A percentile compares a stretch with the other conserved stretches of the same genome.
These are phyloP conservation scores for Saururus chinensis DNA, from an alignment of 164 flowering plant genomes.

Conservation along the genomic window DNA sequence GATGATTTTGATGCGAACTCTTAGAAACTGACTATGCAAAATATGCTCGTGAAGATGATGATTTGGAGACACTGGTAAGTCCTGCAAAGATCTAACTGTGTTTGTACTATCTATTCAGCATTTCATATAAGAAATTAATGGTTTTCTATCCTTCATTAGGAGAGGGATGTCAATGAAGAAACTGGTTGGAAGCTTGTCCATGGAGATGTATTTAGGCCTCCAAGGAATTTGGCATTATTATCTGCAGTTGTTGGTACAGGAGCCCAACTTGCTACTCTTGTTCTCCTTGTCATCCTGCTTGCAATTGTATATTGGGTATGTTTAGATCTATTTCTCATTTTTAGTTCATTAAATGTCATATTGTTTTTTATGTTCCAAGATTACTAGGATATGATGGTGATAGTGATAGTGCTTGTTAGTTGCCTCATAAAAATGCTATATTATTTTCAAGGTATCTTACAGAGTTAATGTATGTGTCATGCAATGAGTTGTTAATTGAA, in stretches of 20 bases:
- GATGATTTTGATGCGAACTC: conserved; percentile 97
- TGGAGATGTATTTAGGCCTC: conserved; percentile 95
- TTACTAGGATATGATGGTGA: no score
- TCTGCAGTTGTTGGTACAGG: conserved; percentile 99
- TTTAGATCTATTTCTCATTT: not conserved
- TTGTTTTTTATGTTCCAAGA: no score
- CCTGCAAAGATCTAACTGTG: not conserved
- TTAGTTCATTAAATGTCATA: not conserved
- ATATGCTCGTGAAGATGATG: conserved; percentile 99
- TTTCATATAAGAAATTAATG: not conserved
- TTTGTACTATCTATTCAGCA: not conserved
- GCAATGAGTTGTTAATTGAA: no score
- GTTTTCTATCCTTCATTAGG: conserved; percentile 26
- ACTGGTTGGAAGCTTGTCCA: conserved; percentile 99
- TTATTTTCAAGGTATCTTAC: no score
- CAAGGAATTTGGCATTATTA: conserved; percentile 60
- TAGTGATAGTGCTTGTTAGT: no score
- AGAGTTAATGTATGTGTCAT: no score
- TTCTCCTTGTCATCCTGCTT: conserved; percentile 84
- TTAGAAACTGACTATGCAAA: conserved; percentile 98
- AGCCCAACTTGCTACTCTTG: conserved; percentile 86
- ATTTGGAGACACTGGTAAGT: conserved; percentile 82
- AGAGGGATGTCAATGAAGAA: conserved; percentile 97
- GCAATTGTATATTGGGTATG: conserved; percentile 98
- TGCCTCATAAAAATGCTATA: no score